A percentile compares a stretch with the other conserved stretches of the same genome.
Conservation (phyloP, 176 grass and related monocot species). For the Hordeum vulgare region DNA sequence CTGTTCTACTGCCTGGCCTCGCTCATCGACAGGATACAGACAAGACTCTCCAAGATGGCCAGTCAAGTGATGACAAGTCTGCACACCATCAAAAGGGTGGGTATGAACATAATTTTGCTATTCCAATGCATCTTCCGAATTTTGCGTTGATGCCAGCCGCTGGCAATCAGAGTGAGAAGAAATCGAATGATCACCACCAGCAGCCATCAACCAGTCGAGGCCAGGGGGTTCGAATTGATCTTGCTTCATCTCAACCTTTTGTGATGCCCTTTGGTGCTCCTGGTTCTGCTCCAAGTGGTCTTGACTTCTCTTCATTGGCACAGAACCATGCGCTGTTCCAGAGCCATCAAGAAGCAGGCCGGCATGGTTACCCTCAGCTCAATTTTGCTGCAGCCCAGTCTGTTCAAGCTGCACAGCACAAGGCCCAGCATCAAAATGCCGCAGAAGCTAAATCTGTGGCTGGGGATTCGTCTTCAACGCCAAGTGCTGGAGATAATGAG, state of each 20-base stretch:
- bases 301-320: conserved; percentile 76
- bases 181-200: conserved; percentile 48
- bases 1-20: conserved; percentile 31
- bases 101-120: conserved; percentile 50
- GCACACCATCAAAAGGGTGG: conserved; percentile 49
- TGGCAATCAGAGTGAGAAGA: conserved; percentile 58
- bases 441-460: conserved; percentile 60
- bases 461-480: conserved; percentile 48
- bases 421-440: conserved; percentile 37
- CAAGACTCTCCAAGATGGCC: conserved; percentile 41
- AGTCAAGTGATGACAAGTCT: conserved; percentile 42
- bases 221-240: conserved; percentile 69
- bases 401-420: conserved; percentile 52
- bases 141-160: conserved; percentile 59
- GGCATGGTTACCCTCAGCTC: conserved; percentile 69
- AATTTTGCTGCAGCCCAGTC: conserved; percentile 42
- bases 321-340: conserved; percentile 78
- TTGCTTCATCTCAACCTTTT: conserved; percentile 75
- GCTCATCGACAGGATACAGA: conserved; percentile 47
- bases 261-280: conserved; percentile 70
- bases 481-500: conserved; percentile 41
- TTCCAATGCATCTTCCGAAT: conserved; percentile 59
- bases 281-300: conserved; percentile 47
- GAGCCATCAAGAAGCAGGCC: conserved; percentile 64
- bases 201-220: conserved; percentile 34